Base-by-base conservation (phyloP, 352 stramenopile genomes). In the Achlya hypogyna region DNA sequence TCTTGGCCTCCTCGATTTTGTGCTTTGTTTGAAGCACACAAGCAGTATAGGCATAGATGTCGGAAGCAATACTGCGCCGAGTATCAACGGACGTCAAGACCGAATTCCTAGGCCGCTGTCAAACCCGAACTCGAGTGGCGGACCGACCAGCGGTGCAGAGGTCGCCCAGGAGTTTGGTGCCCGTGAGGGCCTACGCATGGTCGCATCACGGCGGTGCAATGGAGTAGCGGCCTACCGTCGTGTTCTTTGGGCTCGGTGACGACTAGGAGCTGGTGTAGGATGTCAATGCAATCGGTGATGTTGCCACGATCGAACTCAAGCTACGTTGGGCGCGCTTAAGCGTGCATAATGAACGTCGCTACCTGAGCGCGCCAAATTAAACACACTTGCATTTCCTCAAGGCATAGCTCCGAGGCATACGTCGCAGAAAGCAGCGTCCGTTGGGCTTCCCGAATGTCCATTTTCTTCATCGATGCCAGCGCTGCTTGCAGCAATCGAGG, bases 321-420 rank as follows among this genome's bases (percentile, higher is more conserved):
- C 28, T 63, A 63, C 23, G 22, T 4, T 23, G 2, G n/a, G n/a
- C n/a, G n/a, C n/a, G n/a, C n/a, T n/a, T n/a, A n/a, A n/a, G n/a
- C n/a, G n/a, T n/a, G n/a, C n/a, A n/a, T n/a, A n/a, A 23, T 51
- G 22, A n/a, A 49, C 9, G 25, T 56, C 22, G 5, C 5, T 42
- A 67, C 47, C 51, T 67, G 60, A 0, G 60, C 60, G n/a, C 60
- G 51, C 60, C 60, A 67, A 10, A 67, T n/a, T 1, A 58, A 29
- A 45, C 60, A 67, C 16, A 53, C 60, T 29, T 59, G 60, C n/a
- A 58, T 23, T 29, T 67, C 60, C 14, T 56, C 23, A 5, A 58
- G 12, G 3, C 5, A 45, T 18, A 40, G 40, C 25, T 40, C 2
- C 22, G 20, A 27, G 20, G 42, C n/a, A 45, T 67, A 67, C 45